phyloP scores from a whole-genome alignment of 2,329 filamentous ascomycete genomes.

The Clarireedia paspali region DNA sequence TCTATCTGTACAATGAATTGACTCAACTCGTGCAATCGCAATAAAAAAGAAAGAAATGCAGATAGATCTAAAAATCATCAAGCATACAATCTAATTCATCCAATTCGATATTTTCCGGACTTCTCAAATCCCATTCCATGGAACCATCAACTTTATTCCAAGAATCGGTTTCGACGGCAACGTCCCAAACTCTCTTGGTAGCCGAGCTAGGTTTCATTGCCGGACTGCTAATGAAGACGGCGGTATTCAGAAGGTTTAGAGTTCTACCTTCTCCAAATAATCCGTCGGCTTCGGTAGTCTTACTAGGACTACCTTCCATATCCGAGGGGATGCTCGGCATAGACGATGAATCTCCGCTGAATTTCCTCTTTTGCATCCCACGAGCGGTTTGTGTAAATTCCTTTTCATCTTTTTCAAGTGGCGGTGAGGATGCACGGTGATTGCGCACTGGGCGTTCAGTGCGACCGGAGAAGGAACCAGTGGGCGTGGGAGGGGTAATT shows the following conservation, averaged over 20 bases:
- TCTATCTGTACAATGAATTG: too few species aligned
- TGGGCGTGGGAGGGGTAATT: conserved; percentile 52
- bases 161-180: conserved; percentile 19
- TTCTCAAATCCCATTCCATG: conserved; percentile 55
- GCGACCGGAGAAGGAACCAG: conserved; percentile 51
- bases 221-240: conserved; percentile 39
- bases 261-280: conserved; percentile 29
- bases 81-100: conserved; percentile 89
- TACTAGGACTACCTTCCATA: conserved; percentile 23
- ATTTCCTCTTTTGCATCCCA: conserved; percentile 58
- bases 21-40: too few species aligned
- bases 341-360: conserved; percentile 40
- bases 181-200: conserved; percentile 41
- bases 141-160: conserved; percentile 27
- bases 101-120: conserved; percentile 82
- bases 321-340: conserved; percentile 41
- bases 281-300: conserved; percentile 20
- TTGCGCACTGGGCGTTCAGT: conserved; percentile 44
- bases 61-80: conserved; percentile 44
- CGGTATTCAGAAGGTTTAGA: conserved; percentile 12
- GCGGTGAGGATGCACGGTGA: conserved; percentile 72
- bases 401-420: conserved; percentile 87
- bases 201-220: conserved; percentile 41
- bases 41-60: too few species aligned
- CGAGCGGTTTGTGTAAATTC: conserved; percentile 96